Base-by-base conservation (phyloP, 2,329 filamentous ascomycete genomes). In the Zymoseptoria brevis region DNA sequence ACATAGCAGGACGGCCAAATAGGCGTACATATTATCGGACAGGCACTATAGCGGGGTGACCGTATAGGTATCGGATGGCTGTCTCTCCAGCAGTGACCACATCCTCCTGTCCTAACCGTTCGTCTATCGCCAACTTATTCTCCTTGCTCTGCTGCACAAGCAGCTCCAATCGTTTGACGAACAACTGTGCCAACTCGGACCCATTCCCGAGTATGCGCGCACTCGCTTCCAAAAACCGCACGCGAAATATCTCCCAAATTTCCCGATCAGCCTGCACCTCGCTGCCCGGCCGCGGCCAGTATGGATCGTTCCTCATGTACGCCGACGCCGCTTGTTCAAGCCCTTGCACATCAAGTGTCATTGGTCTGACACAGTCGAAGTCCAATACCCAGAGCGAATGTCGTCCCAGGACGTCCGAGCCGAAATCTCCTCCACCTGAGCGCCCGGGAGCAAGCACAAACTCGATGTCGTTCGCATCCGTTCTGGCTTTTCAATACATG, bases 311-410 rank as follows among this genome's bases (percentile, higher is more conserved):
- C 4, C 70, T 68, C 65, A 72, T 76, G 54, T 81, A 83, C 0
- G 75, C 75, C 1, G 58, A 61, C 0, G 75, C 77, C 1, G 79
- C 78, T 45, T 75, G 70, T 9, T 73, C 58, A 0, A 82, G 64
- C 0, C 80, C 80, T 0, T 59, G 58, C 1, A 63, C 57, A 53
- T 80, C 73, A 72, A 79, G 74, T 0, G 68, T 51, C 75, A 84
- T 60, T 75, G 81, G 63, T 68, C 83, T 62, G 79, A 83, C 69
- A 82, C 83, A 54, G 77, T 84, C 69, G 78, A 85, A 75, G 82
- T 87, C 77, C 79, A 87, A 77, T 2, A 74, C 58, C 71, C 71
- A 73, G 22, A 73, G 53, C 11, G 41, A 22, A 49, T 61, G 58
- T 56, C 35, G 22, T n/a, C 59, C 61, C 6, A 63, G 45, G 24